These are phyloP conservation scores for Amoeboaphelidium occidentale DNA, from an alignment of 371 early-diverging fungal genomes.

Conservation along the genomic window DNA sequence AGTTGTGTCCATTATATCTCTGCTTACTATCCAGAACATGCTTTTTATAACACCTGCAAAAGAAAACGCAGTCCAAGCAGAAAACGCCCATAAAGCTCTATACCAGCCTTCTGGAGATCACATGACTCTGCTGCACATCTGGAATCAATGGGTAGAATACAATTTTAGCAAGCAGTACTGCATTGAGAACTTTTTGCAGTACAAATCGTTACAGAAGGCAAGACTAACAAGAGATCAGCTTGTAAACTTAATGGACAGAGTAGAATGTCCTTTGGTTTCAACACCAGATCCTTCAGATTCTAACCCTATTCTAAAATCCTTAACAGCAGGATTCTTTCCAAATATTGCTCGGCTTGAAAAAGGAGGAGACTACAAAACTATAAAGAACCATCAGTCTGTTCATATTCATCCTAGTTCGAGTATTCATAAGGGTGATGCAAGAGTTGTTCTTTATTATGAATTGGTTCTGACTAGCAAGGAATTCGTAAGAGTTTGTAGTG, in stretches of 20 bases:
- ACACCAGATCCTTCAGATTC: slow-evolving; percentile 50
- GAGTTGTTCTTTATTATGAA: slow-evolving; percentile 75
- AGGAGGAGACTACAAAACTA: slow-evolving; percentile 70
- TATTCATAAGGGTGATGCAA: slow-evolving; percentile 38
- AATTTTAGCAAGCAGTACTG: slow-evolving; percentile 85
- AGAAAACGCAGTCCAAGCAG: slow-evolving; percentile 75
- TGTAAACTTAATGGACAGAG: slow-evolving; percentile 67
- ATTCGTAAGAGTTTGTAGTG: slow-evolving; percentile 82
- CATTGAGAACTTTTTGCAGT: slow-evolving; percentile 82
- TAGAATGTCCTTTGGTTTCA: slow-evolving; percentile 54
- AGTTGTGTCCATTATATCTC: slow-evolving; percentile 56
- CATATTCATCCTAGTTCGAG: slow-evolving; percentile 72
- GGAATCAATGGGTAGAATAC: slow-evolving; percentile 85
- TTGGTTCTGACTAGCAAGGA: slow-evolving; percentile 76
- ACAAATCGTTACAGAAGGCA: slow-evolving; percentile 66
- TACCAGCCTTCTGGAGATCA: slow-evolving; percentile 74
- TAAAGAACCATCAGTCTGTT: slow-evolving; percentile 74
- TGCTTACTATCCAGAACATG: slow-evolving; percentile 76
- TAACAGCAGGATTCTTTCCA: slow-evolving; percentile 85
- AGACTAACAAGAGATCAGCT: slow-evolving; percentile 86
- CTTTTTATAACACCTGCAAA: slow-evolving; percentile 70
- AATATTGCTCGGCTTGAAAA: slow-evolving; percentile 51
- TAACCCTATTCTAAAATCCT: slow-evolving; percentile 44
- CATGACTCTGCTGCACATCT: slow-evolving; percentile 64
- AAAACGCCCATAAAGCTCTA: slow-evolving; percentile 68